Evolutionary conservation across 768 basidiomycete species (phyloP).

Genomic region (Boletus rufocinnamomeus): DNA sequence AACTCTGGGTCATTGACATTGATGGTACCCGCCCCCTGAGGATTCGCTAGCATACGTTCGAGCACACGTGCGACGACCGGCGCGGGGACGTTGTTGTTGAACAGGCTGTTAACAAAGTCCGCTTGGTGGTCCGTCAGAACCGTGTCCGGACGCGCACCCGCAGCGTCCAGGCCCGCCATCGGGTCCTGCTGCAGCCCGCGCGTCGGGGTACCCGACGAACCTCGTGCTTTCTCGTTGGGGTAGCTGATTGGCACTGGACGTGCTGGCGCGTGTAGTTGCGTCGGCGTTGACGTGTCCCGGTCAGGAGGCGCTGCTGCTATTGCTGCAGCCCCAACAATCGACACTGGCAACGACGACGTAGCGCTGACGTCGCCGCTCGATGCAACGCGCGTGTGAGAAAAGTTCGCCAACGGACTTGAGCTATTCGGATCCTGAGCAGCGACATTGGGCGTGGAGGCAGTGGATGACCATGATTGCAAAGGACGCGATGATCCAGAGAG

Average conservation of each 20-base stretch:
- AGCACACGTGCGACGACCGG: constrained; percentile 29
- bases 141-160: not conserved
- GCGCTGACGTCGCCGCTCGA: constrained; percentile 9
- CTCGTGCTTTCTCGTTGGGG: constrained; percentile 18
- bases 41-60: constrained; percentile 28
- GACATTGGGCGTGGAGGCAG: not conserved
- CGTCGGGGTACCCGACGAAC: not conserved
- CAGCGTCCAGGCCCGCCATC: not conserved
- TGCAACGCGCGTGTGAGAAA: not conserved
- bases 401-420: not conserved
- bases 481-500: constrained; percentile 4
- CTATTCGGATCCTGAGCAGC: not conserved
- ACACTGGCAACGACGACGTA: constrained; percentile 1
- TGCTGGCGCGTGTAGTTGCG: not conserved
- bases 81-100: constrained; percentile 29
- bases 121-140: constrained; percentile 27
- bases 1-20: constrained; percentile 19
- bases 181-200: not conserved
- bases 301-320: not conserved
- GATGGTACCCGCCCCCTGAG: constrained; percentile 15
- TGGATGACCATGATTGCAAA: constrained; percentile 12
- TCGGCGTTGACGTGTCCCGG: not conserved
- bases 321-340: not conserved
- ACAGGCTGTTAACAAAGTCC: constrained; percentile 29
- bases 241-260: not conserved